Base-by-base conservation (phyloP, 2,329 filamentous ascomycete genomes). In the Thelonectria olida region DNA sequence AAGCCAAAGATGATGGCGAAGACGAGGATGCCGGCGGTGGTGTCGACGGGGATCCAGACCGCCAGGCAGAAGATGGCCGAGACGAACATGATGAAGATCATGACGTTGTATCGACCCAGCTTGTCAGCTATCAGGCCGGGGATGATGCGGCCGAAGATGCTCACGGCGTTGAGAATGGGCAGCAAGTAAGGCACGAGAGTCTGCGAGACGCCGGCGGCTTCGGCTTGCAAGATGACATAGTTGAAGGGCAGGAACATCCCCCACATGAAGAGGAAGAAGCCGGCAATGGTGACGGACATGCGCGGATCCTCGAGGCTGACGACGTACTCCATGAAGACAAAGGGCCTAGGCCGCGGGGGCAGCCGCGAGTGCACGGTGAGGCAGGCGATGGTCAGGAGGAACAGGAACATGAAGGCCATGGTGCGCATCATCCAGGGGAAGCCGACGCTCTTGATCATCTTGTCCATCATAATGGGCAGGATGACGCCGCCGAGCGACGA, bases 1-100 rank as follows among this genome's bases (percentile, higher is more conserved):
- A 92, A 91, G 17, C 90, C 91, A 66, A 90, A 93, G 7, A 92
- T 75, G n/a, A 84, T 80, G 12, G 85, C 82, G 73, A 91, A 92
- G 34, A 87, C 80, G 50, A 92, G 82, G 59, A 89, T 85, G 1
- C 85, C 82, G 0, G 83, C 82, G 9, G 88, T 84, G 36, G 79
- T 79, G 3, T 77, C 78, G 52, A 78, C 81, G 2, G 81, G 80
- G 4, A 82, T 77, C 82, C 82, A 84, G 27, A 90, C 73, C 25
- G 73, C 79, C 1, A 84, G 72, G 13, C 75, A 78, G 57, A 82
- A 78, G 36, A 84, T 57, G 34, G 76, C 78, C 7, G 85, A 83
- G 57, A 86, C 67, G 17, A 80, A 76, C 27, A 81, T 83, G 67
- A 88, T 81, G 54, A 84, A 69, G 42, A 88, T 83, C 73, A 81